Evolutionary conservation across 192 early-diverging fungal genomes (phyloP), one percentile per base, ranked within the genome.

Genomic region (Umbelopsis vinacea): DNA sequence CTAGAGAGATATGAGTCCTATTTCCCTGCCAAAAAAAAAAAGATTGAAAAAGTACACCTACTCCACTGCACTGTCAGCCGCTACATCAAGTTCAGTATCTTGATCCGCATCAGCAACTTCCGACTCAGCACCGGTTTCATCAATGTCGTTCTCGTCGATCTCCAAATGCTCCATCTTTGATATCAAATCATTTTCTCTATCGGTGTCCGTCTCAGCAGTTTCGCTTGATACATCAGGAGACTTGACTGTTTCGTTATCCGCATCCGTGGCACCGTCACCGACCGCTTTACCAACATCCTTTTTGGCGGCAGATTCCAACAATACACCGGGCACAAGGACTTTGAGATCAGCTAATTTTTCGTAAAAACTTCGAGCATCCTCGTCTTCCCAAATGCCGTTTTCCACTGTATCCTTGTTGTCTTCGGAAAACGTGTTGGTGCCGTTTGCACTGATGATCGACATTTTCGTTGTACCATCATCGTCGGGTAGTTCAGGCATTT

Each of bases 311-410:
- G 77, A 55, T 45, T 86, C 90, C 11, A 99, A 84, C 70, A 99
- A 87, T 17, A 95, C 84, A 19, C 87, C 89, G 17, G 98, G 98
- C 12, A 99, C 92, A 14, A 89, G 77, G 11, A 89, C 83, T 67
- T 86, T 81, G 38, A 99, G 82, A 74, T 97, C 92, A 40, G 93
- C 76, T 6, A 98, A 69, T 38, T 89, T 83, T 73, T 97, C 95
- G 74, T 98, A 99, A 78, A 99, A 97, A 52, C 83, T 80, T 52
- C 90, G 86, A 26, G 91, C 89, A 47, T 98, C 97, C 26, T 98
- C 95, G 74, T 98, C 95, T 74, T 98, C 96, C 94, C 97, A 99
- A 22, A 90, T 77, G 26, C 88, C 89, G 47, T 77, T 84, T 26
- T 66, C 67, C 7, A 67, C 14, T 22, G 70, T 77, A 54, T 87